Evolutionary conservation across 306 rosid genomes (phyloP).

Genomic region (Quercus suber): DNA sequence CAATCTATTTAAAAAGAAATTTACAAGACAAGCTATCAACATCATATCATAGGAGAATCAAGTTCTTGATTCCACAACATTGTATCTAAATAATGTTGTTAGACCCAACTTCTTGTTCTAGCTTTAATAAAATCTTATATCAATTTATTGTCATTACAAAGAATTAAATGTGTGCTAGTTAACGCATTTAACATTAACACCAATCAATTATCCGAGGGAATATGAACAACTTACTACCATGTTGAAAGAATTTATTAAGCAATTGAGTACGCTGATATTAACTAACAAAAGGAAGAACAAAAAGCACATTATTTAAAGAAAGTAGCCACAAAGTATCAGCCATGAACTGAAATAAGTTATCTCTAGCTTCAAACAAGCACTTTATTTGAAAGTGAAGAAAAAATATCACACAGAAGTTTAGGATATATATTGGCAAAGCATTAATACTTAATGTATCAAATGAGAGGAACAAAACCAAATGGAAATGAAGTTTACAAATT

Average conservation of each 20-base stretch:
- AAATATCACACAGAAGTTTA: too few species aligned
- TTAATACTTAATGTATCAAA: too few species aligned
- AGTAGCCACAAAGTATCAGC: too few species aligned
- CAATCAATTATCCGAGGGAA: not conserved
- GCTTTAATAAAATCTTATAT: not conserved
- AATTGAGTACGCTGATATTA: not conserved
- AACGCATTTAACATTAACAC: not conserved
- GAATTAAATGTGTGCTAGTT: not conserved
- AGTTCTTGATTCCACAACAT: not conserved
- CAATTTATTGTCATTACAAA: not conserved
- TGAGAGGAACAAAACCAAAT: too few species aligned
- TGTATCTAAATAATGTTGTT: not conserved
- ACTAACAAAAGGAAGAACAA: not conserved
- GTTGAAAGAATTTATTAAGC: not conserved
- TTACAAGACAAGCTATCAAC: not conserved
- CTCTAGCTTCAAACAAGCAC: too few species aligned
- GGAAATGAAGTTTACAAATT: too few species aligned
- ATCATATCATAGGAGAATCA: not conserved
- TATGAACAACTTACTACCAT: not conserved
- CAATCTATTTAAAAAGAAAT: constrained; percentile 36
- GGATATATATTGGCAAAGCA: too few species aligned
- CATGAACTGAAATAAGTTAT: too few species aligned
- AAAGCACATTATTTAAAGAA: too few species aligned
- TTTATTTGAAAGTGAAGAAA: too few species aligned
- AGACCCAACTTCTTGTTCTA: not conserved